Evolutionary conservation across 192 early-diverging fungal genomes (phyloP).

Genomic region (Backusella morwellensis): DNA sequence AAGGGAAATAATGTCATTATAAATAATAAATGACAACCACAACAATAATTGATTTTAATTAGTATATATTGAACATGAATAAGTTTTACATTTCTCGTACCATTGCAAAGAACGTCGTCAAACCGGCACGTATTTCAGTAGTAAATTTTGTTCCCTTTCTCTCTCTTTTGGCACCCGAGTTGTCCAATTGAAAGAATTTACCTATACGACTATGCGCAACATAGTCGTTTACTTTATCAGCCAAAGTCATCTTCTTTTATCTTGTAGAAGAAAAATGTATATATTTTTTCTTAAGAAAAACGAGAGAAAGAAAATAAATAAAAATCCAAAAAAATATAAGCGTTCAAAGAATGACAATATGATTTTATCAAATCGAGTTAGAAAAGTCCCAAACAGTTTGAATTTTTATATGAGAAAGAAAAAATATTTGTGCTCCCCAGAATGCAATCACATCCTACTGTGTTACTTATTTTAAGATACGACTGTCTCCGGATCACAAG

Average conservation of each 20-base stretch:
- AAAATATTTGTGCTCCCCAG: background rate
- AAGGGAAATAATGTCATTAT: conserved; percentile 59
- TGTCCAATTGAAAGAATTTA: conserved; percentile 61
- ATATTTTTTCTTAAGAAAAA: background rate
- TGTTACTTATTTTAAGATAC: background rate
- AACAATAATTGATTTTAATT: background rate
- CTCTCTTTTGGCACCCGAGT: conserved; percentile 52
- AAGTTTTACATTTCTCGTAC: background rate
- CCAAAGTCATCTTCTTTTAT: conserved; percentile 34
- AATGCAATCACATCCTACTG: background rate
- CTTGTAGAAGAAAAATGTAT: background rate
- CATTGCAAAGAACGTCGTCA: conserved; percentile 47
- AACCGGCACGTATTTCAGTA: conserved; percentile 65
- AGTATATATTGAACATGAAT: background rate
- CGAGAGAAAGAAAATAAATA: background rate
- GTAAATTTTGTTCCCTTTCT: conserved; percentile 64
- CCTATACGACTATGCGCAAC: conserved; percentile 59
- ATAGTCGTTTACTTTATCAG: conserved; percentile 50
- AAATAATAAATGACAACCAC: background rate
- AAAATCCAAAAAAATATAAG: background rate
- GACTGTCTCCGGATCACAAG: background rate
- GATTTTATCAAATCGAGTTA: background rate
- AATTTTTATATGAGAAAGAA: background rate
- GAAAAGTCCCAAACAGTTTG: background rate
- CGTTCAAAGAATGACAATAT: background rate